Evolutionary conservation across 805 yeast genomes (phyloP), one percentile per base, ranked within the genome.

Genomic region (Kuraishia ogatae): DNA sequence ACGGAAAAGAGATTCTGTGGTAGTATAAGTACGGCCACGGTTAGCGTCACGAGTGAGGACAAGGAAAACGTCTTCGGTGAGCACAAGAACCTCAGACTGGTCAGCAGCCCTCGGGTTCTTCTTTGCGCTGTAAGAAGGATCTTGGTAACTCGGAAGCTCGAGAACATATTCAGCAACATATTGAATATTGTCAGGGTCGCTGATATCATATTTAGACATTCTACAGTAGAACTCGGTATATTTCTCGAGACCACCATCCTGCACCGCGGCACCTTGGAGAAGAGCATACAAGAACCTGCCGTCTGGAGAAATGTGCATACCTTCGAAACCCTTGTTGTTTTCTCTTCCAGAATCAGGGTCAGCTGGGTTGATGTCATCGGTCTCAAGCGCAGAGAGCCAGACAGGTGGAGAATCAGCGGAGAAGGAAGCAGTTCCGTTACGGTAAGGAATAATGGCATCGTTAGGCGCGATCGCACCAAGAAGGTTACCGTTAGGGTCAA

Each of bases 281-380:
- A 66, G 50, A 15, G 63, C 66, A 50, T 24, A 66, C n/a, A 65
- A 52, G 23, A 57, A 59, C 20, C 58, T 59, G 21, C 70, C 71
- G 56, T 68, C 71, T 22, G 71, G 66, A 21, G 71, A 62, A 19
- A 67, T 28, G 48, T 67, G 59, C 52, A 60, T 55, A 35, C 70
- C 71, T 60, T 68, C 71, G 52, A 65, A 68, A 51, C 71, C 71
- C 52, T 65, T 64, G 54, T 68, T 68, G 48, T 57, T 53, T n/a
- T 61, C 55, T 58, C 71, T 60, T 23, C 71, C 71, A 17, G 65
- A 57, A 51, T 64, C 65, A 48, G 63, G 65, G 35, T 59, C 64
- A n/a, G 61, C 62, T 19, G 53, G 35, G 51, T 62, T 64, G 35
- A 59, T 56, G n/a, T 43, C 26, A 19, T 20, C 53, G 8, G 46